These are phyloP conservation scores for Gonapodya sp. DNA, from an alignment of 192 early-diverging fungal genomes.

Conservation along the genomic window DNA sequence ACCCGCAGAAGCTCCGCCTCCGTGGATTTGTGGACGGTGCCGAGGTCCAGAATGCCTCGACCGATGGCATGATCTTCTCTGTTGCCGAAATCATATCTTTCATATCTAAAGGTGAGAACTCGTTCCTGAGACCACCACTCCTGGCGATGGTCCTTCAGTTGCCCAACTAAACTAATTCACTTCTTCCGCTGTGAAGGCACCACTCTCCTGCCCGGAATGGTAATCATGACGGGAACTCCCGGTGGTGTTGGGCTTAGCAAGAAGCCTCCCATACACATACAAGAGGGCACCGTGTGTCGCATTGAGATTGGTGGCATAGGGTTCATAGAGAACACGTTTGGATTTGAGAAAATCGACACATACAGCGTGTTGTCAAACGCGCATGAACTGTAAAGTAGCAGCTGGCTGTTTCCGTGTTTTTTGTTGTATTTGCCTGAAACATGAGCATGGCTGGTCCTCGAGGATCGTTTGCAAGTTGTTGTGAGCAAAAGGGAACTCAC, in stretches of 20 bases:
- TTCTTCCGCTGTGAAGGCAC: conserved; percentile 27
- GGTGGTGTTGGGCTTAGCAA: neutral
- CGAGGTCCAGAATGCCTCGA: neutral
- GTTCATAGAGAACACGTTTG: neutral
- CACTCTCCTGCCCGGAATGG: conserved; percentile 43
- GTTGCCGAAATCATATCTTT: conserved; percentile 4
- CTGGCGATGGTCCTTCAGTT: no score
- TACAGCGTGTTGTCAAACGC: neutral
- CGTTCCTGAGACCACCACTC: no score
- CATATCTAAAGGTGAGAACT: neutral
- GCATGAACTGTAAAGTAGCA: no score
- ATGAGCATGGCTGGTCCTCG: no score
- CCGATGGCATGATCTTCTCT: neutral
- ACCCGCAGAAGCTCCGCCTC: conserved; percentile 6
- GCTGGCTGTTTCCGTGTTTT: no score
- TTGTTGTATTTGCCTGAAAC: no score
- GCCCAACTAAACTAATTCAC: neutral
- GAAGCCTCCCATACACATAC: neutral
- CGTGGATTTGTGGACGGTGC: neutral
- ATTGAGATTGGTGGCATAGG: neutral
- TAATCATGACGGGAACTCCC: conserved; percentile 31
- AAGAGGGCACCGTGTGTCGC: neutral
- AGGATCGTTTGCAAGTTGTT: no score
- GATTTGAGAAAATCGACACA: neutral
- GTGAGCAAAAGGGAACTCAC: no score